These are phyloP conservation scores for Helichrysum umbraculigerum DNA, from an alignment of 129 eudicot species.

Conservation along the genomic window DNA sequence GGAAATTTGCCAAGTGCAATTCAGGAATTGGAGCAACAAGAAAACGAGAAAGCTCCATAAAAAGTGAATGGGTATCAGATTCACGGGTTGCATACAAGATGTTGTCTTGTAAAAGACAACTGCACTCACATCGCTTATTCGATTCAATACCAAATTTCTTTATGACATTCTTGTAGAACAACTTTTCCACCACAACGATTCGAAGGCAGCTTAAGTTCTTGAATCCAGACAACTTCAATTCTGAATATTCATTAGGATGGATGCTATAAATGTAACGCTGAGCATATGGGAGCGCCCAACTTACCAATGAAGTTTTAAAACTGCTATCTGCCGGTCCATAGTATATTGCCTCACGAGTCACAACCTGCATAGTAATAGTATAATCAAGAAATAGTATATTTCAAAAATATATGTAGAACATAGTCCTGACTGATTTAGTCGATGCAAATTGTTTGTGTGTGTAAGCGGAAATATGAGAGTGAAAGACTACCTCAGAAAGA, in stretches of 20 bases:
- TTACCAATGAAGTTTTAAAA: conserved; percentile 52
- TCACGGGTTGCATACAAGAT: conserved; percentile 57
- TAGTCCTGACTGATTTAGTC: background rate
- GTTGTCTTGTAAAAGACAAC: conserved; percentile 63
- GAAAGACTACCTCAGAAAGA: conserved; percentile 62
- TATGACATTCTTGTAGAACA: conserved; percentile 62
- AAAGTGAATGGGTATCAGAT: conserved; percentile 68
- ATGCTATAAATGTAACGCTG: conserved; percentile 66
- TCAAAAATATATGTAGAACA: background rate
- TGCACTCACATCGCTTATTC: conserved; percentile 56
- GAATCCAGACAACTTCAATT: conserved; percentile 55
- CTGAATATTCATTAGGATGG: conserved; percentile 53
- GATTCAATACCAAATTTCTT: conserved; percentile 43
- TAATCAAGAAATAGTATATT: background rate
- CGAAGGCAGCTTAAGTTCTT: conserved; percentile 29
- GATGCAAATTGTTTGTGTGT: background rate
- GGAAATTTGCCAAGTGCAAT: conserved; percentile 81
- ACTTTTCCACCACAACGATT: conserved; percentile 67
- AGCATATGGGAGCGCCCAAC: conserved; percentile 81
- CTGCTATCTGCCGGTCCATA: conserved; percentile 55
- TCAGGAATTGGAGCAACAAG: conserved; percentile 57
- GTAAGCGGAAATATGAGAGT: conserved; percentile 29
- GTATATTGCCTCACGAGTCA: conserved; percentile 70
- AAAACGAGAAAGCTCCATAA: conserved; percentile 67
- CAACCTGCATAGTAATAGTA: conserved; percentile 49